A percentile compares a stretch with the other conserved stretches of the same genome.
These are phyloP conservation scores for Juncus effusus DNA, from an alignment of 176 grass and related monocot genomes.

Conservation along the genomic window DNA sequence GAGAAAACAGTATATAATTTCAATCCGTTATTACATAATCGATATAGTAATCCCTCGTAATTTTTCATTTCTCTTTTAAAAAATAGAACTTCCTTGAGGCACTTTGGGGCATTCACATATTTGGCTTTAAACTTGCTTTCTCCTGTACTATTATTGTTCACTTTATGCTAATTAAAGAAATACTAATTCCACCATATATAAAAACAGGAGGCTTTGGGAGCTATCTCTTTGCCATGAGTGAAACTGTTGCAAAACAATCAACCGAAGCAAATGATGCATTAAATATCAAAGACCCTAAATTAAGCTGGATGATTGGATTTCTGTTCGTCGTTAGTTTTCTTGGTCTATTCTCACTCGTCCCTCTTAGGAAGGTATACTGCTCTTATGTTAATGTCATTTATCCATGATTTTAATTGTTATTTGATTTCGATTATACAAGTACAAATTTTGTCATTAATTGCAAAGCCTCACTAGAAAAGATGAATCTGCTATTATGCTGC, in stretches of 20 bases:
- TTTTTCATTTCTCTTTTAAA: too few relatives aligned
- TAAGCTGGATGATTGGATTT: constrained; percentile 43
- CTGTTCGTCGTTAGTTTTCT: constrained; percentile 38
- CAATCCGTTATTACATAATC: too few relatives aligned
- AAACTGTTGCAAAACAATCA: constrained; percentile 24
- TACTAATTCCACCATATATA: not conserved
- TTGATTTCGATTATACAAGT: not conserved
- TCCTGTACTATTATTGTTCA: too few relatives aligned
- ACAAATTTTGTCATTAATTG: not conserved
- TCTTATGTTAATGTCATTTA: not conserved
- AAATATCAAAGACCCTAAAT: constrained; percentile 30
- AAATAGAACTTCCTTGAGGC: too few relatives aligned
- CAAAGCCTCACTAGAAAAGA: not conserved
- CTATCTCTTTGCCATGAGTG: constrained; percentile 40
- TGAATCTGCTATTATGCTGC: not conserved
- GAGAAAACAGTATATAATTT: too few relatives aligned
- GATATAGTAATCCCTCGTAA: too few relatives aligned
- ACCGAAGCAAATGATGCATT: constrained; percentile 33
- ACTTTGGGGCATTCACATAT: not conserved
- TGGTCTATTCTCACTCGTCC: constrained; percentile 37
- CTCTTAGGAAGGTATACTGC: constrained; percentile 35
- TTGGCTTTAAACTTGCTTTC: not conserved
- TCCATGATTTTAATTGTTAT: not conserved
- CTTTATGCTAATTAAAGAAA: not conserved
- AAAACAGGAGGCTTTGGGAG: constrained; percentile 33